Conservation (phyloP, 2,329 filamentous ascomycete genomes). For the Lizonia empirigonia region DNA sequence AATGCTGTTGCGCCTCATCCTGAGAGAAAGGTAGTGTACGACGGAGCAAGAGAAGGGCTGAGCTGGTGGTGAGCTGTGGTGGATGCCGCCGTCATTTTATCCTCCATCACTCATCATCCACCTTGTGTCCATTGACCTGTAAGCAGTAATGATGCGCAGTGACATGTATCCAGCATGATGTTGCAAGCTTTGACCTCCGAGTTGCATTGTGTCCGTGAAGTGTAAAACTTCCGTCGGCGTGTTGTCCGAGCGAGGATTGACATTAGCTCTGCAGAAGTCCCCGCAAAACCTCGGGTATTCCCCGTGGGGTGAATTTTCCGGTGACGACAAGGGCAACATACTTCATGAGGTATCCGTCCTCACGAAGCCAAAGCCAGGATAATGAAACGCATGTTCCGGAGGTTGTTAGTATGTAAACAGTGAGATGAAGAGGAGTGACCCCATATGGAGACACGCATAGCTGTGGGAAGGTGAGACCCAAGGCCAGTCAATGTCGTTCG, state of each 20-base stretch:
- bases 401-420: neutral
- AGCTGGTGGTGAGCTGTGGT: neutral
- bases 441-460: neutral
- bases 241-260: slow-evolving; percentile 12
- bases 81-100: neutral
- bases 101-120: neutral
- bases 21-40: neutral
- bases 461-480: neutral
- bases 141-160: slow-evolving; percentile 9
- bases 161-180: neutral
- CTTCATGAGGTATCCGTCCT: neutral
- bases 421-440: neutral
- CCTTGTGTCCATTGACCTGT: neutral
- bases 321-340: neutral
- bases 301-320: slow-evolving; percentile 3
- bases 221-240: slow-evolving; percentile 1
- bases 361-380: neutral
- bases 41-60: neutral
- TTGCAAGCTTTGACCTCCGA: slow-evolving; percentile 1
- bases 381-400: neutral
- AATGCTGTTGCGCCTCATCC: slow-evolving; percentile 3
- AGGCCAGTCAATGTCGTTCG: neutral
- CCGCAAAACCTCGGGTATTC: slow-evolving; percentile 12
- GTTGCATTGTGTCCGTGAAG: slow-evolving; percentile 1
- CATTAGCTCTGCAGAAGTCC: slow-evolving; percentile 12